A percentile compares a stretch with the other conserved stretches of the same genome.
Evolutionary conservation across 306 rosid genomes (phyloP).

Genomic region (Prunus mira): DNA sequence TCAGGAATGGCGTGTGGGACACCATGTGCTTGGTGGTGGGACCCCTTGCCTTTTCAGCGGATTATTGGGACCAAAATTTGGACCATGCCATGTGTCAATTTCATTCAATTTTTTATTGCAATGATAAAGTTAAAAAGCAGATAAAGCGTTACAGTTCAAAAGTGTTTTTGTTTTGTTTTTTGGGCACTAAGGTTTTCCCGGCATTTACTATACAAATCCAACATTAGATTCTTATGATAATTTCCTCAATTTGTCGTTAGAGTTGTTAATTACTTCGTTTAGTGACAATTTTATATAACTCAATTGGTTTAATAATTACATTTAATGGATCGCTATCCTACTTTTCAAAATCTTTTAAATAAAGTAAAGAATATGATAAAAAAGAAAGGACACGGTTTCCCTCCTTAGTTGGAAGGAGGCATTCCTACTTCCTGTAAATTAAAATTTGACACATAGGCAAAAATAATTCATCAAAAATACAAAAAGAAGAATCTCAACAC

Average conservation of each 20-base stretch:
- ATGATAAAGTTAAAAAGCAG: background rate
- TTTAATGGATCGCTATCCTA: too few relatives aligned
- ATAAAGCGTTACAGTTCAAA: background rate
- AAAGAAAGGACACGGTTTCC: too few relatives aligned
- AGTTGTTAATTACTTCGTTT: too few relatives aligned
- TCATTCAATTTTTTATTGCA: background rate
- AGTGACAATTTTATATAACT: too few relatives aligned
- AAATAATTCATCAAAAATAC: too few relatives aligned
- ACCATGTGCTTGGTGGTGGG: constrained; percentile 11
- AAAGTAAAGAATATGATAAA: too few relatives aligned
- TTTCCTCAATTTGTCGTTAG: too few relatives aligned
- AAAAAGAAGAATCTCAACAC: too few relatives aligned
- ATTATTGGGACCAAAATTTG: background rate
- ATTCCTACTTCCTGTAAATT: too few relatives aligned
- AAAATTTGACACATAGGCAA: too few relatives aligned
- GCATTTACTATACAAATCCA: background rate
- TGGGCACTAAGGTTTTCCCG: background rate
- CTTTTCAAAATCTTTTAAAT: too few relatives aligned
- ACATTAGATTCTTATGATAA: background rate
- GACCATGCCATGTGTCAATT: background rate
- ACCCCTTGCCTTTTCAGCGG: background rate
- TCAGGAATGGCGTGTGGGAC: background rate
- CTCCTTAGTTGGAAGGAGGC: accelerated
- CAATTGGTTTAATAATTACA: too few relatives aligned
- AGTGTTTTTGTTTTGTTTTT: background rate